These are phyloP conservation scores for Daldinia concentrica DNA, from an alignment of 495 filamentous ascomycete genomes.

Conservation along the genomic window DNA sequence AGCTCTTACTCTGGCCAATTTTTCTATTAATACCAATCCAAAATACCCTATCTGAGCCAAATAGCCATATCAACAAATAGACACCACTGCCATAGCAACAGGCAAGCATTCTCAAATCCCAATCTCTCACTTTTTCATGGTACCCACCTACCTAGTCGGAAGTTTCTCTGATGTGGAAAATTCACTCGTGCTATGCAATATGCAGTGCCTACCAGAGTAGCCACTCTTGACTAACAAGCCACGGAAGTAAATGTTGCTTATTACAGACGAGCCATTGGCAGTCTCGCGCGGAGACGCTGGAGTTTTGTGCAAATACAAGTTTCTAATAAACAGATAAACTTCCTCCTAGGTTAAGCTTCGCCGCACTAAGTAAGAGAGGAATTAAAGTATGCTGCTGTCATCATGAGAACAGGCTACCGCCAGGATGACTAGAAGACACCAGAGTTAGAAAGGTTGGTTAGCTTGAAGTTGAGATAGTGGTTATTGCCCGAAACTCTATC, in stretches of 20 bases:
- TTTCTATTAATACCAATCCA: not conserved
- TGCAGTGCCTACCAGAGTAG: slow-evolving; percentile 1
- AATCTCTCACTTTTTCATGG: not conserved
- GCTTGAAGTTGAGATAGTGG: not conserved
- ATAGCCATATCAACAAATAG: not conserved
- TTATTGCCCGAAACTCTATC: slow-evolving; percentile 2
- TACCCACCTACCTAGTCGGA: not conserved
- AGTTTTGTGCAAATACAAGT: slow-evolving; percentile 9
- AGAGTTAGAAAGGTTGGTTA: not conserved
- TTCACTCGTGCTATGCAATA: slow-evolving; percentile 19
- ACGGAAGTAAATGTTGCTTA: slow-evolving; percentile 12
- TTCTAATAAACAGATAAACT: slow-evolving; percentile 5
- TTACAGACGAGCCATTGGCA: slow-evolving; percentile 23
- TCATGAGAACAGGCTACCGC: not conserved
- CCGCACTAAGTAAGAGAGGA: not conserved
- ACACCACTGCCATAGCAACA: not conserved
- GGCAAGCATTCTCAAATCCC: not conserved
- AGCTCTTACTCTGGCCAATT: not conserved
- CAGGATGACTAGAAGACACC: not conserved
- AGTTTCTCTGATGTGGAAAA: not conserved
- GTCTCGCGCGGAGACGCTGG: slow-evolving; percentile 18
- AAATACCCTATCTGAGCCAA: not conserved
- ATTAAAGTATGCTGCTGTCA: not conserved
- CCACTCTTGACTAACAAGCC: slow-evolving; percentile 28
- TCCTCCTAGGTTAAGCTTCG: slow-evolving; percentile 2